A percentile compares a stretch with the other conserved stretches of the same genome.
Evolutionary conservation across 2,329 filamentous ascomycete species (phyloP).

Genomic region (Fusarium abutilonis): DNA sequence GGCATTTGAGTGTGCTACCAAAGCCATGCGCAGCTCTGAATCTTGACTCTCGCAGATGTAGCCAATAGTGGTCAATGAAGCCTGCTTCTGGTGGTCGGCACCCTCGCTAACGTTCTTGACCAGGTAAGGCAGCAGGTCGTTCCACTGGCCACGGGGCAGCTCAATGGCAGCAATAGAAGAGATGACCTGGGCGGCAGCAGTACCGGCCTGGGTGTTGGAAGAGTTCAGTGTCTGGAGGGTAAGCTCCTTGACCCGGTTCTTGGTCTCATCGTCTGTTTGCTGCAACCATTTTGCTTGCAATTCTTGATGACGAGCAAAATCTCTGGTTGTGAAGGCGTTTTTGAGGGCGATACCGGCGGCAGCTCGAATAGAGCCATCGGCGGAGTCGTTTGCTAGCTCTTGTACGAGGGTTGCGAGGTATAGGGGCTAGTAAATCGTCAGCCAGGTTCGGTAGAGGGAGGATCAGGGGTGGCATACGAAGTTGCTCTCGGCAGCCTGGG

Average conservation of each 20-base stretch:
- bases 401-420: constrained; percentile 93
- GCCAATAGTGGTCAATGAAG: constrained; percentile 94
- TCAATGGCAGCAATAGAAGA: constrained; percentile 95
- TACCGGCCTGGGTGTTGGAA: constrained; percentile 81
- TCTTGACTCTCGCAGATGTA: constrained; percentile 99
- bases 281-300: constrained; percentile 94
- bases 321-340: constrained; percentile 96
- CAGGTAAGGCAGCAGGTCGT: constrained; percentile 85
- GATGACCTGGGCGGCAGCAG: constrained; percentile 93
- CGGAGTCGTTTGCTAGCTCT: constrained; percentile 91
- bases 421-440: constrained; percentile 70
- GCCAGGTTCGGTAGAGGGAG: constrained; percentile 34
- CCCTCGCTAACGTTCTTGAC: constrained; percentile 94
- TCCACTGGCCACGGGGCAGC: constrained; percentile 92
- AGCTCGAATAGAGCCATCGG: constrained; percentile 84
- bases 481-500: constrained; percentile 90
- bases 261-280: constrained; percentile 82
- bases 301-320: constrained; percentile 85
- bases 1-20: constrained; percentile 91
- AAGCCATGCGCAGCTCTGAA: constrained; percentile 79
- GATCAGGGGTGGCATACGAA: constrained; percentile 72
- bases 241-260: constrained; percentile 86
- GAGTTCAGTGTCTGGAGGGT: constrained; percentile 89
- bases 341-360: constrained; percentile 97
- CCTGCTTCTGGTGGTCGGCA: constrained; percentile 88